phyloP scores from a whole-genome alignment of 768 basidiomycete species.

The Tulasnella sp. region DNA sequence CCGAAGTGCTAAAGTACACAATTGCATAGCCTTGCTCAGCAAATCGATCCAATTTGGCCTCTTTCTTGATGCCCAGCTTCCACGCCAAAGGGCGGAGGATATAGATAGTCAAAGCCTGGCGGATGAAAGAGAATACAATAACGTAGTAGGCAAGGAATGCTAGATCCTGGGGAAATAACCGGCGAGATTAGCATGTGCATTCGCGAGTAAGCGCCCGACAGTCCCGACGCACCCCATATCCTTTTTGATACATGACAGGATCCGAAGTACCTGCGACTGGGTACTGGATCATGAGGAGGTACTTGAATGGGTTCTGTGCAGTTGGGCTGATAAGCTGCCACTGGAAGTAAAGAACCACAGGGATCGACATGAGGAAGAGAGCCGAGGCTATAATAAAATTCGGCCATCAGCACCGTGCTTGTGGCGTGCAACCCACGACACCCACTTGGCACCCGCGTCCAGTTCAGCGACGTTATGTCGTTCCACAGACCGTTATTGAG shows the following conservation, averaged over 20 bases:
- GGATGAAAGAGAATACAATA: slow-evolving; percentile 80
- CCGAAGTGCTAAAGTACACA: slow-evolving; percentile 66
- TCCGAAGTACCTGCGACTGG: slow-evolving; percentile 44
- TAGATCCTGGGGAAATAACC: slow-evolving; percentile 44
- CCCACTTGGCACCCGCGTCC: slow-evolving; percentile 67
- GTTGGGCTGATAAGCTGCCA: slow-evolving; percentile 51
- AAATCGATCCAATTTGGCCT: slow-evolving; percentile 68
- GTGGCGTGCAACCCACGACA: slow-evolving; percentile 25
- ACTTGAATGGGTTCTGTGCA: slow-evolving; percentile 62
- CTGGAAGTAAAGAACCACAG: slow-evolving; percentile 53
- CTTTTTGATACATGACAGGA: slow-evolving; percentile 62
- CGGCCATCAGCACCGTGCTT: neutral
- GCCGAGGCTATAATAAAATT: slow-evolving; percentile 46
- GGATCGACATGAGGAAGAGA: slow-evolving; percentile 55
- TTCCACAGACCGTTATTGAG: slow-evolving; percentile 34
- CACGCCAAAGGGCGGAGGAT: slow-evolving; percentile 60
- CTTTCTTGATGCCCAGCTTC: slow-evolving; percentile 59
- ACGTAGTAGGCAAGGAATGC: slow-evolving; percentile 75
- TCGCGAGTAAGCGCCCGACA: neutral
- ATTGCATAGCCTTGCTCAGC: slow-evolving; percentile 87
- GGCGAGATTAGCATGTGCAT: neutral
- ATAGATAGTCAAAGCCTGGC: slow-evolving; percentile 63
- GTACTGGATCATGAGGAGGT: slow-evolving; percentile 65
- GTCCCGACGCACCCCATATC: slow-evolving; percentile 34
- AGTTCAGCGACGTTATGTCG: slow-evolving; percentile 48